Evolutionary conservation across 768 basidiomycete species (phyloP).

Genomic region (Cystobasidium ongulense): DNA sequence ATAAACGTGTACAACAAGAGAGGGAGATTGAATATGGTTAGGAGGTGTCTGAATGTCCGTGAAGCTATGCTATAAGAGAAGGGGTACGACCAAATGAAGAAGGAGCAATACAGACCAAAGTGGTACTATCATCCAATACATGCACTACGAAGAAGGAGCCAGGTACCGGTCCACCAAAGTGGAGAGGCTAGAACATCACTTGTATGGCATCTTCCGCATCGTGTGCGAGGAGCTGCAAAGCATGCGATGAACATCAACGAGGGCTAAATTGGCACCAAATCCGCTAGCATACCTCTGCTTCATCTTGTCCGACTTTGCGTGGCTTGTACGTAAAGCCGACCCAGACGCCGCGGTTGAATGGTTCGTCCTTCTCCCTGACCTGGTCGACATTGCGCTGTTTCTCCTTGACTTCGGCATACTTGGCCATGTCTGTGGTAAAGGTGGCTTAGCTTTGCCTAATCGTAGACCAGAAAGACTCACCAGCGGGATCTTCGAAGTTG

Average conservation of each 20-base stretch:
- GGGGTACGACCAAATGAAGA: background rate
- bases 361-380: conserved; percentile 78
- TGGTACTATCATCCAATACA: too few relatives aligned
- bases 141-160: background rate
- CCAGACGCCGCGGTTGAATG: conserved; percentile 41
- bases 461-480: background rate
- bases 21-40: too few relatives aligned
- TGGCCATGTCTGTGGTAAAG: conserved; percentile 89
- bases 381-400: conserved; percentile 90
- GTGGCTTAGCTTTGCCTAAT: background rate
- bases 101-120: too few relatives aligned
- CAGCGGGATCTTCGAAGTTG: conserved; percentile 31
- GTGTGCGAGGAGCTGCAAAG: background rate
- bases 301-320: background rate
- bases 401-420: conserved; percentile 96
- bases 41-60: background rate
- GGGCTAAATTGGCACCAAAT: background rate
- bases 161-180: background rate
- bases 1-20: too few relatives aligned
- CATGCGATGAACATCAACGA: background rate
- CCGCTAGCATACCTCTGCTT: background rate
- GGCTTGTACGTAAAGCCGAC: conserved; percentile 43
- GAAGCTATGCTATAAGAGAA: background rate
- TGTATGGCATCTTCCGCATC: conserved; percentile 16
- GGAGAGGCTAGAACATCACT: conserved; percentile 24